A percentile compares a stretch with the other conserved stretches of the same genome.
These are phyloP conservation scores for Picochlorum sp. DNA, from an alignment of 139 green algal species.

Conservation along the genomic window DNA sequence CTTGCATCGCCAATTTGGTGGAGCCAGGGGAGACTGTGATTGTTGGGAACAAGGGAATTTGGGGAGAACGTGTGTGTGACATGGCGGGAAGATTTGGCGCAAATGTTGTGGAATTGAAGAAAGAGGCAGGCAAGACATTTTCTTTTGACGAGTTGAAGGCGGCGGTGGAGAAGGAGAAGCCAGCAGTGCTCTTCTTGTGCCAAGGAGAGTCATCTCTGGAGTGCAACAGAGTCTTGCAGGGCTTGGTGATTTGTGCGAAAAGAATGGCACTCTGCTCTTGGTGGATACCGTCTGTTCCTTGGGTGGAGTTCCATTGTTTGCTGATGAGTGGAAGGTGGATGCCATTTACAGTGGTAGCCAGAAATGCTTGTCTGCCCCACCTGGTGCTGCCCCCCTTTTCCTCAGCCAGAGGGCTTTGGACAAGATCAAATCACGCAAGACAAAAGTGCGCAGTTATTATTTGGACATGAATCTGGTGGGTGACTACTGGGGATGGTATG, in stretches of 20 bases:
- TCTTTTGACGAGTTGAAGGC: slow-evolving; percentile 45
- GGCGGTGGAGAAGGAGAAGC: slow-evolving; percentile 66
- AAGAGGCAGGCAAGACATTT: slow-evolving; percentile 59
- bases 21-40: slow-evolving; percentile 82
- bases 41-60: slow-evolving; percentile 79
- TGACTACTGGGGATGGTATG: slow-evolving; percentile 50
- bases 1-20: slow-evolving; percentile 77
- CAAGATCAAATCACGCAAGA: slow-evolving; percentile 69
- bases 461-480: slow-evolving; percentile 81
- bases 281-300: slow-evolving; percentile 87
- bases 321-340: slow-evolving; percentile 59
- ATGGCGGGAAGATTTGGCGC: slow-evolving; percentile 71
- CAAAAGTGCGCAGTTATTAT: slow-evolving; percentile 63
- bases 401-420: slow-evolving; percentile 60
- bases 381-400: slow-evolving; percentile 64
- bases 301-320: slow-evolving; percentile 69
- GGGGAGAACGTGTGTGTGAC: slow-evolving; percentile 76
- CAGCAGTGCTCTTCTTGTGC: slow-evolving; percentile 75
- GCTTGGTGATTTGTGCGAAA: slow-evolving; percentile 71
- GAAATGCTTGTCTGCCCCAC: slow-evolving; percentile 78
- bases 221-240: slow-evolving; percentile 66
- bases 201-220: slow-evolving; percentile 77
- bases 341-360: slow-evolving; percentile 80
- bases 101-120: slow-evolving; percentile 69
- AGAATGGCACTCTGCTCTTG: slow-evolving; percentile 74